Percentiles rank a stretch among this genome's conserved stretches.
Conservation (phyloP, 352 stramenopile species). For the Globisporangium lucens region DNA sequence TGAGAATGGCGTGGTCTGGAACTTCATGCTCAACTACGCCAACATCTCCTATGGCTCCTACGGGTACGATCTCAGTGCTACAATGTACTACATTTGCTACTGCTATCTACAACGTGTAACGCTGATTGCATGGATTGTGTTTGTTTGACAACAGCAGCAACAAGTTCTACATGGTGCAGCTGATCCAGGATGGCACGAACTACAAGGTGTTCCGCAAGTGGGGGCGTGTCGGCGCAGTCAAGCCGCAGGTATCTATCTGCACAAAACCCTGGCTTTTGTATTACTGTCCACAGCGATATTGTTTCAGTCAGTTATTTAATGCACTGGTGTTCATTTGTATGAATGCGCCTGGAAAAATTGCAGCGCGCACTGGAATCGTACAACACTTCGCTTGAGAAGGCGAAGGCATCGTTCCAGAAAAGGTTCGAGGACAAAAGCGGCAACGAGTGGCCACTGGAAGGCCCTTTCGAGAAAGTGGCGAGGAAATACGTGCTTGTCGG, state of each 20-base stretch:
- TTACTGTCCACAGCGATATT: no score
- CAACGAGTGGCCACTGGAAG: constrained; percentile 58
- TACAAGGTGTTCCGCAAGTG: constrained; percentile 68
- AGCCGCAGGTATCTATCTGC: constrained; percentile 39
- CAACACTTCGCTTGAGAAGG: constrained; percentile 46
- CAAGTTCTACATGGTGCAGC: constrained; percentile 76
- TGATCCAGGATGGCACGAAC: constrained; percentile 41
- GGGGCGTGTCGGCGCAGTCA: constrained; percentile 64
- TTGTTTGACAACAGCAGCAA: constrained; percentile 47
- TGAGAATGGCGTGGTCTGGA: constrained; percentile 47
- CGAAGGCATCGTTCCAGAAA: constrained; percentile 47
- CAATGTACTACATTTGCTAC: no score
- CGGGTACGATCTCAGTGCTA: constrained; percentile 22
- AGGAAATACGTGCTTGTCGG: constrained; percentile 71
- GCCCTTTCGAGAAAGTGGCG: constrained; percentile 38
- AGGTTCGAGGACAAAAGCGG: constrained; percentile 64
- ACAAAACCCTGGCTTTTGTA: no score
- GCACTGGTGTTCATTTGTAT: no score
- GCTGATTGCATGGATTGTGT: neutral
- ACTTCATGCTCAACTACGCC: constrained; percentile 68
- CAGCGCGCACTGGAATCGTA: constrained; percentile 29
- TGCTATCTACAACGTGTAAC: neutral
- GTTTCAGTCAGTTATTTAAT: no score
- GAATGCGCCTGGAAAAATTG: neutral
- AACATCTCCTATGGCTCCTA: constrained; percentile 56